These are phyloP conservation scores for Phytophthora foliorum DNA, from an alignment of 352 stramenopile genomes.

Conservation along the genomic window DNA sequence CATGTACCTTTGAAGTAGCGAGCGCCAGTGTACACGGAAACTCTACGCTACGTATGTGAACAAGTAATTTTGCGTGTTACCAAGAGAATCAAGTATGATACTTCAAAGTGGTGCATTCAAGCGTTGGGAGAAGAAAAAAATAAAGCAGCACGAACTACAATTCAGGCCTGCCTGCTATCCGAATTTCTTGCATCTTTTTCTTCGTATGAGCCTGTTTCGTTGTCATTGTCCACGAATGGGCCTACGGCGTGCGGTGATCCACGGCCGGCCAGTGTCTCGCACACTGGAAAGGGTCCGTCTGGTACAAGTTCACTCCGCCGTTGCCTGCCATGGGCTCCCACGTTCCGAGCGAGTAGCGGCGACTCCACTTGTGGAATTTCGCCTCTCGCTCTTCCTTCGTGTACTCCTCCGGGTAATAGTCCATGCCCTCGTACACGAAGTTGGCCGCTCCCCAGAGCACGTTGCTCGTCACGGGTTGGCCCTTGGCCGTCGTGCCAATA, in stretches of 20 bases:
- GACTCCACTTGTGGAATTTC: slow-evolving; percentile 20
- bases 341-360: slow-evolving; percentile 2
- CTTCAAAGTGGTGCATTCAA: background rate
- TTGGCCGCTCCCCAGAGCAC: slow-evolving; percentile 27
- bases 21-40: background rate
- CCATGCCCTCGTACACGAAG: slow-evolving; percentile 32
- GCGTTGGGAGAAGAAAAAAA: background rate
- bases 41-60: background rate
- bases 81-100: no score
- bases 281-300: slow-evolving; percentile 27
- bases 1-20: no score
- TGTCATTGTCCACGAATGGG: no score
- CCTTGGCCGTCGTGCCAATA: slow-evolving; percentile 17
- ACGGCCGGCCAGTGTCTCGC: slow-evolving; percentile 8
- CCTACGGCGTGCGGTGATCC: slow-evolving; percentile 21
- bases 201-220: background rate
- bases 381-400: slow-evolving; percentile 13
- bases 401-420: slow-evolving; percentile 23
- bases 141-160: background rate
- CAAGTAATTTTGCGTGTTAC: no score
- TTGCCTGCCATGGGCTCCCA: slow-evolving; percentile 24
- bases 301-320: slow-evolving; percentile 22
- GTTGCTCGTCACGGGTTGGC: slow-evolving; percentile 23
- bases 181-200: background rate
- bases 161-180: background rate